These are phyloP conservation scores for Salix exigua DNA, from an alignment of 345 rosid species.

Conservation along the genomic window DNA sequence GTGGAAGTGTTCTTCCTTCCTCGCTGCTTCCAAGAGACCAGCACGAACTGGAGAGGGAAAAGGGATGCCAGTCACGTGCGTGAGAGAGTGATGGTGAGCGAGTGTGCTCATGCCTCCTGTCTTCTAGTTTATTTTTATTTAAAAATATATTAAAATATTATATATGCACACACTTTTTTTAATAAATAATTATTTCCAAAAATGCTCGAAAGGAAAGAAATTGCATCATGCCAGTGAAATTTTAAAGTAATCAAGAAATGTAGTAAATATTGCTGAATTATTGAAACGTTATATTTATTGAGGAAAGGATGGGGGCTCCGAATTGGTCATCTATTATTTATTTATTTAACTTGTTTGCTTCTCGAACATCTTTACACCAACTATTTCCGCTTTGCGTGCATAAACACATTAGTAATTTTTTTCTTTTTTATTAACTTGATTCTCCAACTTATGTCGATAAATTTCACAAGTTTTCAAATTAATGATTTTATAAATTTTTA, in stretches of 20 bases:
- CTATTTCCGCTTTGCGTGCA: not conserved
- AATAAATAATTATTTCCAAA: too few relatives aligned
- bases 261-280: not conserved
- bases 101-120: too few relatives aligned
- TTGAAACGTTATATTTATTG: not conserved
- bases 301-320: not conserved
- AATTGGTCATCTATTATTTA: not conserved
- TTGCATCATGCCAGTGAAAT: too few relatives aligned
- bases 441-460: too few relatives aligned
- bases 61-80: not conserved
- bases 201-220: too few relatives aligned
- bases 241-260: not conserved
- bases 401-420: not conserved
- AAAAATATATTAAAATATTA: too few relatives aligned
- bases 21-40: not conserved
- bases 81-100: too few relatives aligned
- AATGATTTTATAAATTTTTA: too few relatives aligned
- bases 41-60: not conserved
- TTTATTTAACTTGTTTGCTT: not conserved
- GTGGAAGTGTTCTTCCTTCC: not conserved
- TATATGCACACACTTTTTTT: too few relatives aligned
- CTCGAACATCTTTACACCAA: not conserved
- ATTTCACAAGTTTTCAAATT: too few relatives aligned
- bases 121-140: too few relatives aligned
- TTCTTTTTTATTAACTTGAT: too few relatives aligned